A percentile compares a stretch with the other conserved stretches of the same genome.
These are phyloP conservation scores for Brassica juncea DNA, from an alignment of 345 rosid genomes.

Conservation along the genomic window DNA sequence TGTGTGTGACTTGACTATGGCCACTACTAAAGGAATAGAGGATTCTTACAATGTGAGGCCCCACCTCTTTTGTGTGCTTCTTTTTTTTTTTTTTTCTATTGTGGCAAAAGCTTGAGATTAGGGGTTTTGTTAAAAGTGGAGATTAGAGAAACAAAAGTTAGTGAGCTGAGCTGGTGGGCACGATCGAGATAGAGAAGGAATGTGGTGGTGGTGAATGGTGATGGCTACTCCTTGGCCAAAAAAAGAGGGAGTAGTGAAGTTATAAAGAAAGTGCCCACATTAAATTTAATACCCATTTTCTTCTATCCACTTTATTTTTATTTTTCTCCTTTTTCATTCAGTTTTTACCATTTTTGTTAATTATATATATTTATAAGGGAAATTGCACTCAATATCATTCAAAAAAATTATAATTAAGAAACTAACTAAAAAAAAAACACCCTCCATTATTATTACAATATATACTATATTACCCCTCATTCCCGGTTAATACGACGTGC, in stretches of 20 bases:
- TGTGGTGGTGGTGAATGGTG: constrained; percentile 18
- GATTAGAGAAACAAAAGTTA: constrained; percentile 21
- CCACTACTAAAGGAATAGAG: constrained; percentile 12
- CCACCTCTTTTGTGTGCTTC: constrained; percentile 15
- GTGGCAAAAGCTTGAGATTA: not conserved
- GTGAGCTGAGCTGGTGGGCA: constrained; percentile 41
- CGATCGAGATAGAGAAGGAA: constrained; percentile 21
- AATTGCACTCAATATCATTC: too few species aligned
- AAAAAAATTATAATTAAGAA: too few species aligned
- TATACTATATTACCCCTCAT: too few species aligned
- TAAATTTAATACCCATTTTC: constrained; percentile 24
- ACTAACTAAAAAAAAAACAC: too few species aligned
- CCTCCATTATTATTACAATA: too few species aligned
- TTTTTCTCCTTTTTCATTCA: not conserved
- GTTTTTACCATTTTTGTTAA: not conserved
- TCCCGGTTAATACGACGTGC: too few species aligned
- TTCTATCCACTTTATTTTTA: constrained; percentile 5
- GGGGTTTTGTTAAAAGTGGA: constrained; percentile 4
- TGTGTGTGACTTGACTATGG: constrained; percentile 27
- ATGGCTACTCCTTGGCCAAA: constrained; percentile 27
- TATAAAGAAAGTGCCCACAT: constrained; percentile 5
- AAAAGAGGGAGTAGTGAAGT: not conserved
- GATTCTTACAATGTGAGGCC: constrained; percentile 26
- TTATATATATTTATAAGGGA: too few species aligned
- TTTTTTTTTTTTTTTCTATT: not conserved